These are phyloP conservation scores for Penicillium thymicola DNA, from an alignment of 2,329 filamentous ascomycete species.

Conservation along the genomic window DNA sequence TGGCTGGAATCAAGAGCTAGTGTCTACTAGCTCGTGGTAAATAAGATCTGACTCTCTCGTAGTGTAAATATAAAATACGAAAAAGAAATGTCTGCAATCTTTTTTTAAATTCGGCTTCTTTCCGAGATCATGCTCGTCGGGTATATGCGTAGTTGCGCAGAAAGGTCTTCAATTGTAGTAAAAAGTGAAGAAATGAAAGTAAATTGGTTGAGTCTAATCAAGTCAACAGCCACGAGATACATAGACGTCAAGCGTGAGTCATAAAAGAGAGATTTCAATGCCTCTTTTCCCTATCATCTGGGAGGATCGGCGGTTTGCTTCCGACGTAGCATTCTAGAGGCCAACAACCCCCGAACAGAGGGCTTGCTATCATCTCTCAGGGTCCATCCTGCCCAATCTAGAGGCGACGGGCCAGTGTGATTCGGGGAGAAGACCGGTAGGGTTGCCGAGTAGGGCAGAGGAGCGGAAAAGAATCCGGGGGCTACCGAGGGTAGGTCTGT, in stretches of 20 bases:
- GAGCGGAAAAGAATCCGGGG: slow-evolving; percentile 26
- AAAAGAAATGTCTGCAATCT: neutral
- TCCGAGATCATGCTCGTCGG: slow-evolving; percentile 8
- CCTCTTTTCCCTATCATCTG: neutral
- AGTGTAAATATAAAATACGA: neutral
- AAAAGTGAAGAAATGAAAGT: neutral
- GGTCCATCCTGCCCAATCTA: neutral
- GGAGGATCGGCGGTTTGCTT: neutral
- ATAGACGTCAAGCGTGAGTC: slow-evolving; percentile 14
- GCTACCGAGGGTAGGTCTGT: neutral
- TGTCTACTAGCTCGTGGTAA: neutral
- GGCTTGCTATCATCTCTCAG: slow-evolving; percentile 2
- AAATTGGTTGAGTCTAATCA: neutral
- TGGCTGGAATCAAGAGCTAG: neutral
- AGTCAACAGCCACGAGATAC: neutral
- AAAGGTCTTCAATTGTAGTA: neutral
- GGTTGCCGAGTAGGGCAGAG: slow-evolving; percentile 6
- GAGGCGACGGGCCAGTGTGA: neutral
- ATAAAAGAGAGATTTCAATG: slow-evolving; percentile 3
- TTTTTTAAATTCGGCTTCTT: slow-evolving; percentile 3
- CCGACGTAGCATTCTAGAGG: neutral
- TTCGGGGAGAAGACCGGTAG: slow-evolving; percentile 14
- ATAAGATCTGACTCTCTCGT: neutral
- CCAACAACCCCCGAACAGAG: neutral
- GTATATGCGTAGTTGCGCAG: neutral